Base-by-base conservation (phyloP, 768 basidiomycete genomes). In the Tephrocybe sp. region DNA sequence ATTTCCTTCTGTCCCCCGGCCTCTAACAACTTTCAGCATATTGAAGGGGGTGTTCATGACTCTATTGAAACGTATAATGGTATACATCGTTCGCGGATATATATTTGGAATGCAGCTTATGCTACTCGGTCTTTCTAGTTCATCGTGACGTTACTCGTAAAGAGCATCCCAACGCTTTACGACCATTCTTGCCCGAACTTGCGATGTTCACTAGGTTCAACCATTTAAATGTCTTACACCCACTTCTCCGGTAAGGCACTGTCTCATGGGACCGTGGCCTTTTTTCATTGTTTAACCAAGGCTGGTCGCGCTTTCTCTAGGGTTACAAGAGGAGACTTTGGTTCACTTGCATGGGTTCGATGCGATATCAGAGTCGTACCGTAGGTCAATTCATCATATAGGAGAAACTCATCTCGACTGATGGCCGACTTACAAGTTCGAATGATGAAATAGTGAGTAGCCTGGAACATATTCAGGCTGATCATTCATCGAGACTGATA, bases 21-120 rank as follows among this genome's bases (percentile, higher is more conserved):
- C 5, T 2, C 23, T 43, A 6, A 7, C 22, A 35, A 16, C 4
- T 17, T 13, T n/a, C 49, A 86, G 83, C 78, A 80, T 39, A 78
- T 85, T 40, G 79, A 78, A 35, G 74, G 72, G 14, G 84, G 83
- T 8, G 78, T 86, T 26, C 73, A 64, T n/a, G 85, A 86, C 58
- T 80, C 84, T 55, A 54, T 84, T 16, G 84, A 85, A 58, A 68
- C 76, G 46, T 85, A 85, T 58, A 82, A 79, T 55, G 71, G 84
- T 85, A 54, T 52, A 76, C 53, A 5, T n/a, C 12, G n/a, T 35
- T 17, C 39, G 12, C 17, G 26, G 26, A 26, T 26, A 26, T 26
- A n/a, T 7, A 7, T 26, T 7, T n/a, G n/a, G n/a, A 26, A 46
- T 17, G 13, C 40, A 11, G 17, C n/a, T 34, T 14, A 5, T 23